phyloP scores from a whole-genome alignment of 2,329 filamentous ascomycete species.

The Monosporascus ibericus region DNA sequence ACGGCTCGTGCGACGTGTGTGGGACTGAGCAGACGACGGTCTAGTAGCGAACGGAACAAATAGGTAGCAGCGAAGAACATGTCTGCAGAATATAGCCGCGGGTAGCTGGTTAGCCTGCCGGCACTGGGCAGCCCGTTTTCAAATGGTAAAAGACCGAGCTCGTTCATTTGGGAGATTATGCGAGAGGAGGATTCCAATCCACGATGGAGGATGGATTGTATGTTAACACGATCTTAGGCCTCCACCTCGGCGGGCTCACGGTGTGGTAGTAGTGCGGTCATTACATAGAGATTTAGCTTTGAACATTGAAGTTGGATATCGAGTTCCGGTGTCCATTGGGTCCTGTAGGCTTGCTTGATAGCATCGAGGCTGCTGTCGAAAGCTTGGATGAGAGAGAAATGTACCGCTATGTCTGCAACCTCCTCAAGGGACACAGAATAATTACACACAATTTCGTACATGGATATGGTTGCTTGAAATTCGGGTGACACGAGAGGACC shows the following conservation, averaged over 20 bases:
- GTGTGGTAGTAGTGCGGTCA: conserved; percentile 3
- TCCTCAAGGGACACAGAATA: conserved; percentile 7
- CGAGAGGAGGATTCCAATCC: conserved; percentile 4
- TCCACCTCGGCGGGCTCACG: neutral
- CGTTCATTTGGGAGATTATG: conserved; percentile 2
- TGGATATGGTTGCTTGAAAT: neutral
- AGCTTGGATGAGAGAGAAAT: conserved; percentile 6
- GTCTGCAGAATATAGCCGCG: conserved; percentile 2
- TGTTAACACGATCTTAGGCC: neutral
- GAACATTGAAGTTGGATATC: conserved; percentile 7
- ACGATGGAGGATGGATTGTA: conserved; percentile 5
- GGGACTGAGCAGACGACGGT: conserved; percentile 1
- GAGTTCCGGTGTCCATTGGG: conserved; percentile 5
- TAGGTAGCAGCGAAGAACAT: conserved; percentile 8
- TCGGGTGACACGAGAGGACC: neutral
- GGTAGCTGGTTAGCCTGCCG: neutral
- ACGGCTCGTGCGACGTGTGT: neutral
- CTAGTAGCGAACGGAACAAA: conserved; percentile 3
- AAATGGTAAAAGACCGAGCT: neutral
- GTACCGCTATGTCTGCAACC: conserved; percentile 2
- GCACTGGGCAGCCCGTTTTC: neutral
- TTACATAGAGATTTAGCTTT: conserved; percentile 5
- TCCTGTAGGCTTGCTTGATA: conserved; percentile 1
- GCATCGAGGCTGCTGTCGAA: conserved; percentile 5
- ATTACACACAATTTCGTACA: conserved; percentile 7